Base-by-base conservation (phyloP, 2,329 filamentous ascomycete species). In the Phaeosphaeriaceae sp. region DNA sequence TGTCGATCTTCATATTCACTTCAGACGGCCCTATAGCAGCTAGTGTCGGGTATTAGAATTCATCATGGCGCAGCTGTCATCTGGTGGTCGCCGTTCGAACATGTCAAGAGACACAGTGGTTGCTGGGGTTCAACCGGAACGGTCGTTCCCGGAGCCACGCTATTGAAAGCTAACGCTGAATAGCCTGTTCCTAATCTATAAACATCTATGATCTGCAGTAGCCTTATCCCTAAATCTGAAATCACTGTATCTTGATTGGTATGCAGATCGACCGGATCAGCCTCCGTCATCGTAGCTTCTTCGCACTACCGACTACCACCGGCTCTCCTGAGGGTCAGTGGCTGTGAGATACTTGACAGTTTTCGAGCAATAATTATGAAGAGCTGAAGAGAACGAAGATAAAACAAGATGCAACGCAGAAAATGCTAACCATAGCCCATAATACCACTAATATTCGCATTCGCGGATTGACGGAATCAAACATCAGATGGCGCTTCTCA, bases 1-100 rank as follows among this genome's bases (percentile, higher is more conserved):
- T 57, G 55, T 51, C 51, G 55, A 57, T 57, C 55, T 42, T 27
- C 40, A 47, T 22, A 27, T 17, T 3, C 22, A 17, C 13, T 6
- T 47, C 22, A n/a, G 21, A 13, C 22, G 15, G 17, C 5, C 40
- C 41, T 17, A 41, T 56, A 52, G 17, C 7, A 47, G 54, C 33
- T 56, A 56, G 53, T 44, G 22, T 19, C 54, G 48, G 27, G 2
- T 47, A 46, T 40, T 36, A 51, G n/a, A 22, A 48, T 45, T 47
- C 25, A 33, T n/a, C 42, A 21, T n/a, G 24, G 19, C 40, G 19
- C 21, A 47, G 17, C 17, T 25, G 27, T 53, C 10, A 10, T 3
- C 13, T 22, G 36, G 25, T 53, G 1, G n/a, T 53, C 20, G 45
- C 27, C 3, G 44, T 40, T 41, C 20, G 42, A 48, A 41, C 19